Evolutionary conservation across 768 basidiomycete genomes (phyloP).

Genomic region (Lentinus tigrinus): DNA sequence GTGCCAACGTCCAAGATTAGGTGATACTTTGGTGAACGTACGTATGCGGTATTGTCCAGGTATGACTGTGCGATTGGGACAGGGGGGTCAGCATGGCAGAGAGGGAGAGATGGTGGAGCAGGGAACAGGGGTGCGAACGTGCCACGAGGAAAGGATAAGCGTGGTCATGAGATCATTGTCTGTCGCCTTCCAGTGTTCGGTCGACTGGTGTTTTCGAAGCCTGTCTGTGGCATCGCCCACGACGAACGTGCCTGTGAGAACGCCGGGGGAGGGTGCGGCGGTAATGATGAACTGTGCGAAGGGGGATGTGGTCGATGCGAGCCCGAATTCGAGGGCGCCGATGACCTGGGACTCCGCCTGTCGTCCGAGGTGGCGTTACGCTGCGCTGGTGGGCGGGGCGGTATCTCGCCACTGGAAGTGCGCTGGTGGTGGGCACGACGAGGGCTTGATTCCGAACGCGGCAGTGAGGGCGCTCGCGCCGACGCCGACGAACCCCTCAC

Average conservation of each 20-base stretch:
- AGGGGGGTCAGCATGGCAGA: neutral
- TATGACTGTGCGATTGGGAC: neutral
- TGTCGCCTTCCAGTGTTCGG: constrained; percentile 23
- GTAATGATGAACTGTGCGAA: constrained; percentile 17
- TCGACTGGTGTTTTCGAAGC: constrained; percentile 30
- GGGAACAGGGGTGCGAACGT: neutral
- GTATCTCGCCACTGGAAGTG: constrained; percentile 17
- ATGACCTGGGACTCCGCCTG: constrained; percentile 1
- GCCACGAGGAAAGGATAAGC: neutral
- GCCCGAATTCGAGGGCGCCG: neutral
- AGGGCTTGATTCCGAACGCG: constrained; percentile 10
- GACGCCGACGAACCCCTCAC: constrained; percentile 9
- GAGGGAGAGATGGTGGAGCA: too few species aligned
- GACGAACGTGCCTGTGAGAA: constrained; percentile 20
- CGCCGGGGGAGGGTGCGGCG: constrained; percentile 25
- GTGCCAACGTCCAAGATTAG: constrained; percentile 6
- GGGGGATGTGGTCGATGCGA: neutral
- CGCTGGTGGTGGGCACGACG: constrained; percentile 18
- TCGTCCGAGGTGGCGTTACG: constrained; percentile 12
- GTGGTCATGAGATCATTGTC: constrained; percentile 27
- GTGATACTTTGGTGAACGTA: neutral
- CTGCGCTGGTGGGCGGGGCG: constrained; percentile 5
- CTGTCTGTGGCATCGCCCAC: constrained; percentile 17
- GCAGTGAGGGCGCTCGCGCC: constrained; percentile 7
- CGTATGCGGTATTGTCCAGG: neutral